Conservation (phyloP, 2,329 filamentous ascomycete species). For the Fusarium bulbicola region DNA sequence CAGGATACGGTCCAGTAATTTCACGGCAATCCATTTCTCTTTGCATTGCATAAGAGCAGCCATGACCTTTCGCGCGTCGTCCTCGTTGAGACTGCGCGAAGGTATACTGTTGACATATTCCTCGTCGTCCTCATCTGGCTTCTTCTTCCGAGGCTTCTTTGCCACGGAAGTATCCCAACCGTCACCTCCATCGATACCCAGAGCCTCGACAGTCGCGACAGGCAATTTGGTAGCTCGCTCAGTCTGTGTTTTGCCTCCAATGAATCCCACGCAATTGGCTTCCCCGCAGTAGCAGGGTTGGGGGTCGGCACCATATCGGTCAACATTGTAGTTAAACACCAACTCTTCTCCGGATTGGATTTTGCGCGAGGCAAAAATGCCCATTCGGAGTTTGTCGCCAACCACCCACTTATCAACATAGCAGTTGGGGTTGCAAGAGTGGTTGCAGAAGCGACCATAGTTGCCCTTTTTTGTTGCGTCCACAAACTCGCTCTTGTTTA, state of each 20-base stretch:
- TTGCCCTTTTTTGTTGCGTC: slow-evolving; percentile 98
- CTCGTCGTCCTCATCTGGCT: slow-evolving; percentile 88
- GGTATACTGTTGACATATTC: slow-evolving; percentile 93
- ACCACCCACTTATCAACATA: slow-evolving; percentile 99
- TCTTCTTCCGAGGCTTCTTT: slow-evolving; percentile 93
- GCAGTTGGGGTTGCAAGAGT: slow-evolving; percentile 98
- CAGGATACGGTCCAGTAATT: slow-evolving; percentile 89
- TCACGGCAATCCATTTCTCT: slow-evolving; percentile 99
- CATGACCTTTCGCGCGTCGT: slow-evolving; percentile 93
- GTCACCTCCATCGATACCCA: slow-evolving; percentile 93
- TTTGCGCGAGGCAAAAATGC: slow-evolving; percentile 90
- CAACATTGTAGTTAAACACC: slow-evolving; percentile 99
- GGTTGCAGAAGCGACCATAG: slow-evolving; percentile 96
- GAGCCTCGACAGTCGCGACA: slow-evolving; percentile 87
- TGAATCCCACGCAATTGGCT: slow-evolving; percentile 93
- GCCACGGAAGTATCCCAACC: slow-evolving; percentile 91
- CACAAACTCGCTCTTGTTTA: slow-evolving; percentile 95
- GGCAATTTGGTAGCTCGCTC: slow-evolving; percentile 93
- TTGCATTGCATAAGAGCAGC: slow-evolving; percentile 96
- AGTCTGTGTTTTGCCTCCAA: slow-evolving; percentile 97
- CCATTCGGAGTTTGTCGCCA: slow-evolving; percentile 96
- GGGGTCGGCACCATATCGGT: slow-evolving; percentile 95
- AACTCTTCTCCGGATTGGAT: slow-evolving; percentile 92
- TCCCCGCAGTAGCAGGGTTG: slow-evolving; percentile 98
- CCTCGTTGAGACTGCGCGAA: slow-evolving; percentile 80